Evolutionary conservation across 2,329 filamentous ascomycete species (phyloP), one percentile per base, ranked within the genome.

Genomic region (Teratosphaeria epicoccoides): DNA sequence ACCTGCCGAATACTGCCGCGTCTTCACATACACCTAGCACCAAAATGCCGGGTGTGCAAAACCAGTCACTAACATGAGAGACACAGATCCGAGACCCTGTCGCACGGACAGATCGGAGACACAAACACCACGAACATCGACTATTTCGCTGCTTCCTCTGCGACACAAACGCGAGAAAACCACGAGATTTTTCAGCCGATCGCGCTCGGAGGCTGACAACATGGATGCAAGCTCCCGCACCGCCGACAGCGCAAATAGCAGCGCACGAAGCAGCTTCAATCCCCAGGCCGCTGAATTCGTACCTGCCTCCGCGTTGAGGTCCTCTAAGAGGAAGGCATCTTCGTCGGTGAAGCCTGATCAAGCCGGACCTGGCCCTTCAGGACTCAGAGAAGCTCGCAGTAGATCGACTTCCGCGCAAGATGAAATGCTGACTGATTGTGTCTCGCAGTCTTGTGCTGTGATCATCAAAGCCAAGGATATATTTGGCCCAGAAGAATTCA

Each of bases 311-410:
- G 49, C 43, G 25, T 56, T 47, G 29, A 55, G 52, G 55, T 53
- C 60, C 43, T 49, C 58, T 55, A 63, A 63, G 60, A 60, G 61
- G 52, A 62, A 62, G 52, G 61, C 61, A 14, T 59, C 61, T 3
- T 57, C 59, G 0, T 57, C 53, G 17, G 55, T 54, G 43, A 51
- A 52, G 40, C 47, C 58, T 23, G 55, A 49, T 28, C 58, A 47
- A 53, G 23, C 22, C 11, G 26, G n/a, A 24, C 28, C 22, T 10
- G 23, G 25, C n/a, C 26, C 37, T n/a, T 22, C 46, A 28, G 7
- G 25, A 12, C 12, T 6, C 25, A 26, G 26, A 40, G 33, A 7
- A 17, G 33, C 33, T 40, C 10, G 17, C 20, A 9, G n/a, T 17
- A 17, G n/a, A 40, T 9, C 14, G n/a, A 40, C 4, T n/a, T 40